Evolutionary conservation across 2,329 filamentous ascomycete genomes (phyloP), one percentile per base, ranked within the genome.

Genomic region (Aspergillus uvarum): DNA sequence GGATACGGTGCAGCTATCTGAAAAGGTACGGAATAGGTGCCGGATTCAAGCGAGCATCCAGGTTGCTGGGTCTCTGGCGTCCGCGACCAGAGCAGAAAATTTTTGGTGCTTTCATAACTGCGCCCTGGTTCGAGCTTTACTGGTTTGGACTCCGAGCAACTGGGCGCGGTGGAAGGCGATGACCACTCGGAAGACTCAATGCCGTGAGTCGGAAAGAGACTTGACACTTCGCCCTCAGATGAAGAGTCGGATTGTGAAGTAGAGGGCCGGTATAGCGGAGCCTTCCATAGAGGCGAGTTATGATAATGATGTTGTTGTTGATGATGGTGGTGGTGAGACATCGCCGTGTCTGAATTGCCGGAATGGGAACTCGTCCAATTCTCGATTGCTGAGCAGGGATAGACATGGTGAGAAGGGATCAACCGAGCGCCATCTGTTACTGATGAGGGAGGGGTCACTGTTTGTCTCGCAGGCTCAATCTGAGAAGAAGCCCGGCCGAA

Each of bases 341-440:
- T 56, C 59, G 63, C 61, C 24, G 61, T 47, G 59, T 63, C 64
- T 21, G 65, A 61, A 38, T 53, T 63, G 62, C 59, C 61, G 32
- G 66, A 71, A 61, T 59, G 63, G 54, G 65, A 69, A 47, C 60
- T 61, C 47, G 65, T 32, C 72, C 71, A 73, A 51, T 62, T 64
- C 21, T 63, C 62, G 59, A 55, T 31, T 47, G 32, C 19, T 24
- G 62, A 52, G 47, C 63, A 63, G 53, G 64, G 66, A 59, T 67
- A 47, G 55, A 59, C 58, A 59, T 62, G 60, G 29, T 53, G 63
- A 54, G 57, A 51, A 48, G 61, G 58, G 26, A 54, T 51, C 32
- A 63, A 63, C 51, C 60, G 48, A 58, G 60, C 51, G 47, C 56
- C 59, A 61, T 63, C 60, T 10, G 58, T 47, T 44, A 62, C 47